Percentiles rank a stretch among this genome's conserved stretches.
These are phyloP conservation scores for Ceratorhiza oryzae-sativae DNA, from an alignment of 1,284 basidiomycete species.

Conservation along the genomic window DNA sequence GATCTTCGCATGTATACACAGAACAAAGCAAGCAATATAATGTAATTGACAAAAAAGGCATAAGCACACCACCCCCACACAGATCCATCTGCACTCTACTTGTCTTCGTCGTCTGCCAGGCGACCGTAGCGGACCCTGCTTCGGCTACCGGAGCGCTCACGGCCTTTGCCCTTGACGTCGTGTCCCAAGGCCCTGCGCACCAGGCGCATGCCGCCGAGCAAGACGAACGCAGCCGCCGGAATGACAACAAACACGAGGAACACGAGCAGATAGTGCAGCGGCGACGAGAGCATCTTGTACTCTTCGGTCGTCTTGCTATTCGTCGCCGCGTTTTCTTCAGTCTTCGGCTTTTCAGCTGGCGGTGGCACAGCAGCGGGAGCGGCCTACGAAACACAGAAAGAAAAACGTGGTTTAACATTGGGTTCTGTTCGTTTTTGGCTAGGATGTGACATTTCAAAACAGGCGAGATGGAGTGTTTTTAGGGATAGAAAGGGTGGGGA, in stretches of 20 bases:
- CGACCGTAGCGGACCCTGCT: constrained; percentile 30
- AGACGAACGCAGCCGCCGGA: constrained; percentile 62
- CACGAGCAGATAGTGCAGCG: constrained; percentile 55
- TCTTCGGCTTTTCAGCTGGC: constrained; percentile 16
- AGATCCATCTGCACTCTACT: constrained; percentile 8
- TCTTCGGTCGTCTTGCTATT: constrained; percentile 28
- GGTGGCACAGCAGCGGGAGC: constrained; percentile 34
- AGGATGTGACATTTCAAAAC: constrained; percentile 30
- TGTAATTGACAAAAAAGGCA: background rate
- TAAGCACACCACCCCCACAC: background rate
- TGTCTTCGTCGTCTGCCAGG: constrained; percentile 31
- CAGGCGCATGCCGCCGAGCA: constrained; percentile 58
- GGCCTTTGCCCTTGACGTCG: constrained; percentile 34
- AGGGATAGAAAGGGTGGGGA: constrained; percentile 35
- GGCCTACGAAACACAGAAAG: constrained; percentile 38
- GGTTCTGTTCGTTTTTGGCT: constrained; percentile 32
- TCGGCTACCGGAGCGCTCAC: constrained; percentile 8
- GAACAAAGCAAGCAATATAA: constrained; percentile 35
- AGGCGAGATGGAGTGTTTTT: constrained; percentile 29
- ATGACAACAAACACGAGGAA: constrained; percentile 58
- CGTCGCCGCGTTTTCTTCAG: constrained; percentile 33
- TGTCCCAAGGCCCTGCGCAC: constrained; percentile 26
- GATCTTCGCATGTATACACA: background rate
- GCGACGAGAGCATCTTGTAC: constrained; percentile 48
- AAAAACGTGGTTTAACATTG: constrained; percentile 36